Evolutionary conservation across 2,329 filamentous ascomycete species (phyloP), one percentile per base, ranked within the genome.

Genomic region (Didymella arachidicola): DNA sequence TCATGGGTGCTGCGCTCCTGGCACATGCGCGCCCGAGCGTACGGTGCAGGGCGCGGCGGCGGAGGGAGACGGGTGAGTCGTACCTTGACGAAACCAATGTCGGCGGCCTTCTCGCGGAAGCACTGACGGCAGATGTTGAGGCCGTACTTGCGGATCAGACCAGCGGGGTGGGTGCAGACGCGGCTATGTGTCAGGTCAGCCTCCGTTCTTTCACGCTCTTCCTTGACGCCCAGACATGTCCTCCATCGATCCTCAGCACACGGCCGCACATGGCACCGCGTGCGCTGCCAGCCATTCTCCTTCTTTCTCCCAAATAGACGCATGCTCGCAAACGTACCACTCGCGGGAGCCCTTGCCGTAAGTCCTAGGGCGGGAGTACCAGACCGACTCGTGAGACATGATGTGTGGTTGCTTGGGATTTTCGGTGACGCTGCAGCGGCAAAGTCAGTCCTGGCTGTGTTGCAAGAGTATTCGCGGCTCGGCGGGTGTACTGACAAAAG

Each of bases 141-240:
- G 80, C 95, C 94, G 86, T 99, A 99, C 87, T 99, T 99, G 87
- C 95, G 93, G 89, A 99, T 97, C 75, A 99, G 89, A 96, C 95
- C 95, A 79, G 95, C 94, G 80, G 87, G 89, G 91, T 99, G 94
- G 80, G 93, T 92, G 92, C 89, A 91, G 79, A 91, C 88, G 79
- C 89, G 89, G 86, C 89, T 91, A 77, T 70, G 49, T 63, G 57
- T 63, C 65, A 53, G 45, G 67, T 76, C 68, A 76, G 75, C 67
- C 59, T 63, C 60, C 44, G 54, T 55, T 61, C 57, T 55, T 26
- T 48, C 41, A 30, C 41, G 8, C n/a, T 34, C 54, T 42, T 53
- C 38, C 41, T 43, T 27, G 41, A 26, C 32, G 12, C 8, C 36
- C 54, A 39, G 51, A 36, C 52, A 26, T 51, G 36, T 18, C 43